phyloP scores from a whole-genome alignment of 164 flowering plant genomes.

The Saururus chinensis region DNA sequence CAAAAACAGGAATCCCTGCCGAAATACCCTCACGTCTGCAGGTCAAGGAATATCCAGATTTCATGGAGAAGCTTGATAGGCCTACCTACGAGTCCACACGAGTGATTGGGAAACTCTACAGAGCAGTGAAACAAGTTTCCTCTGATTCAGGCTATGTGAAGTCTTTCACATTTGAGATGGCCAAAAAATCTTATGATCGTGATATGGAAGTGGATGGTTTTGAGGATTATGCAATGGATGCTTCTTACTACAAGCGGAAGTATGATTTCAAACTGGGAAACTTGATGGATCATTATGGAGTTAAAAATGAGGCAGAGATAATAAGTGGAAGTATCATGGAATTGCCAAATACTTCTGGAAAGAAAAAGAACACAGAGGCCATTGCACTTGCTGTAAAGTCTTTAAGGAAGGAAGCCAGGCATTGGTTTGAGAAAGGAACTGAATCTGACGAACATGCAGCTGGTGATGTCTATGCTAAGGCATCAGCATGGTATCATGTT shows the following conservation, averaged over 20 bases:
- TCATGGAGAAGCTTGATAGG: slow-evolving; percentile 80
- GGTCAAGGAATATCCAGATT: slow-evolving; percentile 73
- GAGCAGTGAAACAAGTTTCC: slow-evolving; percentile 48
- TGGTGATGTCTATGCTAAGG: slow-evolving; percentile 46
- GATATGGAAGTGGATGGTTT: slow-evolving; percentile 79
- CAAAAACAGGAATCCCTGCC: slow-evolving; percentile 81
- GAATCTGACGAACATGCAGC: slow-evolving; percentile 5
- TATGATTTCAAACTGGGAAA: slow-evolving; percentile 66
- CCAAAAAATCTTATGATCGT: slow-evolving; percentile 41
- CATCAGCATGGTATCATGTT: slow-evolving; percentile 90
- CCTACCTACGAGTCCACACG: slow-evolving; percentile 45
- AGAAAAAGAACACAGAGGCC: slow-evolving; percentile 48
- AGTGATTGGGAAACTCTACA: slow-evolving; percentile 30
- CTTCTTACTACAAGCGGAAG: slow-evolving; percentile 44
- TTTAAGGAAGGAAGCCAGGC: slow-evolving; percentile 61
- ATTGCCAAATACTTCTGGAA: slow-evolving; percentile 37
- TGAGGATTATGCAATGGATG: slow-evolving; percentile 51
- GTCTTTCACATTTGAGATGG: slow-evolving; percentile 49
- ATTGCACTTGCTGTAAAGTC: slow-evolving; percentile 49
- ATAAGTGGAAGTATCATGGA: slow-evolving; percentile 58
- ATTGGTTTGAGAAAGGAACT: slow-evolving; percentile 39
- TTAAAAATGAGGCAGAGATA: slow-evolving; percentile 70
- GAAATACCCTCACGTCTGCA: slow-evolving; percentile 43
- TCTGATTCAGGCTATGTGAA: slow-evolving; percentile 13
- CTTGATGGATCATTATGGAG: slow-evolving; percentile 69